These are phyloP conservation scores for Teratosphaeriaceae sp. DNA, from an alignment of 2,329 filamentous ascomycete genomes.

Conservation along the genomic window DNA sequence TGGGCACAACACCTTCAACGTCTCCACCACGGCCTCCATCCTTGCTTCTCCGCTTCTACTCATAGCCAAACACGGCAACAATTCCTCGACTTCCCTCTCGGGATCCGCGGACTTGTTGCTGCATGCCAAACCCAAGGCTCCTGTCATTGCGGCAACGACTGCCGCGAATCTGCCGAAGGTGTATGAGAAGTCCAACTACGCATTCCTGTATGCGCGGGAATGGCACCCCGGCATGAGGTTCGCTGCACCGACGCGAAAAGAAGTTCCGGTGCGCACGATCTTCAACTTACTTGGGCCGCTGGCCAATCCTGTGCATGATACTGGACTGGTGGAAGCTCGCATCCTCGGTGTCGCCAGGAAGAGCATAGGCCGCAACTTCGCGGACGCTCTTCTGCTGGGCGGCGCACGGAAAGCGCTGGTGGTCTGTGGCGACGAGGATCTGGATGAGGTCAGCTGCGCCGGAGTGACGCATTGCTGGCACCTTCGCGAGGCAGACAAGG, in stretches of 20 bases:
- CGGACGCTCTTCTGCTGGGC: slow-evolving; percentile 69
- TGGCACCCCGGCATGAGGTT: slow-evolving; percentile 95
- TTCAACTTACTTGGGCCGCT: slow-evolving; percentile 95
- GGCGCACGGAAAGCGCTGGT: slow-evolving; percentile 80
- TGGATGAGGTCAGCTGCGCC: slow-evolving; percentile 92
- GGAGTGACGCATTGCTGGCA: slow-evolving; percentile 84
- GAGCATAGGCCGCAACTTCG: slow-evolving; percentile 82
- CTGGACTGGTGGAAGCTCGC: slow-evolving; percentile 68
- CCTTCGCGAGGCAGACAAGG: slow-evolving; percentile 27
- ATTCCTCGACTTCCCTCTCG: slow-evolving; percentile 89
- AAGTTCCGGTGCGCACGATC: slow-evolving; percentile 90
- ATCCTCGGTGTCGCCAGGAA: slow-evolving; percentile 88
- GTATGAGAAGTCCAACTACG: slow-evolving; percentile 80
- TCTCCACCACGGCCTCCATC: slow-evolving; percentile 91
- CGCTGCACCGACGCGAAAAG: slow-evolving; percentile 75
- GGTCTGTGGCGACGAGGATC: slow-evolving; percentile 87
- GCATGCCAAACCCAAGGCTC: slow-evolving; percentile 63
- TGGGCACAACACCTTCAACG: slow-evolving; percentile 96
- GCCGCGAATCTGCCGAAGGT: slow-evolving; percentile 64
- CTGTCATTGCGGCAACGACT: slow-evolving; percentile 66
- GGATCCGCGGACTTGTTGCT: slow-evolving; percentile 89
- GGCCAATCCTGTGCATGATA: slow-evolving; percentile 79
- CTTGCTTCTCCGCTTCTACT: slow-evolving; percentile 78
- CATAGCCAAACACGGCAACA: slow-evolving; percentile 92
- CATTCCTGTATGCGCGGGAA: slow-evolving; percentile 89